Conservation (phyloP, 176 grass and related monocot genomes). For the Eleusine coracana region DNA sequence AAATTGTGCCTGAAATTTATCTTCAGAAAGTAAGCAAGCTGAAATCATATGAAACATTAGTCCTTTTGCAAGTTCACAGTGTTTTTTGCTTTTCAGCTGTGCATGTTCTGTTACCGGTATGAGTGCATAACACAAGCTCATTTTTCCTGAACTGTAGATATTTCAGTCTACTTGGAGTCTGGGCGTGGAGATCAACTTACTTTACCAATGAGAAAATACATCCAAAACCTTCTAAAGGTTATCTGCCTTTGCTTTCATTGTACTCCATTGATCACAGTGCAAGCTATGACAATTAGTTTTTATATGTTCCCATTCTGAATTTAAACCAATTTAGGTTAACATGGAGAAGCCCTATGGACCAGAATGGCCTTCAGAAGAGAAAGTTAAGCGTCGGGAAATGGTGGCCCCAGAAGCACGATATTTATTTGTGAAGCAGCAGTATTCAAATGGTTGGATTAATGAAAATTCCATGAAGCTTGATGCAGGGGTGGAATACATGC, state of each 20-base stretch:
- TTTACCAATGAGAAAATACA: conserved; percentile 54
- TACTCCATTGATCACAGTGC: neutral
- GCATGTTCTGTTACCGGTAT: neutral
- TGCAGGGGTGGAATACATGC: conserved; percentile 10
- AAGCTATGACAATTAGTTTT: neutral
- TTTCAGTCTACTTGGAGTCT: conserved; percentile 75
- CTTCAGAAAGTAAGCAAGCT: neutral
- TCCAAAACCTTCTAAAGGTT: conserved; percentile 92
- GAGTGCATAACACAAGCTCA: neutral
- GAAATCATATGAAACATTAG: conserved; percentile 22
- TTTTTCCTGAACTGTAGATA: conserved; percentile 46
- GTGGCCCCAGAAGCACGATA: conserved; percentile 66
- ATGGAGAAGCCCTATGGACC: conserved; percentile 70
- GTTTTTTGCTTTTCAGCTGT: neutral
- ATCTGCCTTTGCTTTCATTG: neutral
- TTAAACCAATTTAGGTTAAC: conserved; percentile 56
- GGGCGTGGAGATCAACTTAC: conserved; percentile 60
- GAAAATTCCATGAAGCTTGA: conserved; percentile 26
- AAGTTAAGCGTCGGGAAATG: conserved; percentile 82
- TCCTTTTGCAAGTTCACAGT: neutral
- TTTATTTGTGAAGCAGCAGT: conserved; percentile 49
- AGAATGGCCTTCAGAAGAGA: conserved; percentile 89
- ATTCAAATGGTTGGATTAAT: conserved; percentile 16
- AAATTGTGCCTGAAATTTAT: neutral
- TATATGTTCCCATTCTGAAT: neutral